phyloP scores from a whole-genome alignment of 2,329 filamentous ascomycete species.

The Alternaria sp. region DNA sequence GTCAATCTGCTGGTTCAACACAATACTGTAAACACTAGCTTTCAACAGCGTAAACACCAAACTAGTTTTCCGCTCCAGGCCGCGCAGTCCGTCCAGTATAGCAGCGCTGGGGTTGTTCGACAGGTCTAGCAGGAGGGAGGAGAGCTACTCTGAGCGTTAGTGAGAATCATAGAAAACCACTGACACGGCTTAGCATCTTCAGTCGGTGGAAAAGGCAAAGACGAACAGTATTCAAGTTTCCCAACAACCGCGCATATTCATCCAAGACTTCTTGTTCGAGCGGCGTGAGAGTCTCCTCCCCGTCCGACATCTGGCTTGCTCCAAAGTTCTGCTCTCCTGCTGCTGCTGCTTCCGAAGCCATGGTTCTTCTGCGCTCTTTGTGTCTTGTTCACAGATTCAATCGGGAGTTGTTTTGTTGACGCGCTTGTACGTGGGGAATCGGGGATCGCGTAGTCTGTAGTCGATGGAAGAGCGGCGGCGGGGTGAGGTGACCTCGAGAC shows the following conservation, averaged over 20 bases:
- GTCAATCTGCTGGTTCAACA: conserved; percentile 84
- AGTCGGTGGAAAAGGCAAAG: background rate
- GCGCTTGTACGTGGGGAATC: background rate
- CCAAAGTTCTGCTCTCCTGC: background rate
- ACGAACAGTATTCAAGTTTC: conserved; percentile 87
- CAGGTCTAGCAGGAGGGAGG: conserved; percentile 69
- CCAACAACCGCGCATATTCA: conserved; percentile 86
- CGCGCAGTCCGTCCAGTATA: conserved; percentile 84
- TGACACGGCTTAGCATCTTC: background rate
- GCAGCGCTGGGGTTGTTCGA: conserved; percentile 72
- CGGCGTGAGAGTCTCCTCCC: conserved; percentile 64
- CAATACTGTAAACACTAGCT: conserved; percentile 98
- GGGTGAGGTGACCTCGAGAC: background rate
- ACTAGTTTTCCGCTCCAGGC: conserved; percentile 92
- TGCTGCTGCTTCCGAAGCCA: conserved; percentile 23
- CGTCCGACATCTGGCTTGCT: conserved; percentile 5
- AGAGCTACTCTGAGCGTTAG: conserved; percentile 48
- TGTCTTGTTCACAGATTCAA: too few species aligned
- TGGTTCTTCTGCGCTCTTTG: conserved; percentile 6
- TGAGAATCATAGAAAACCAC: background rate
- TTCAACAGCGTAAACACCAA: conserved; percentile 95
- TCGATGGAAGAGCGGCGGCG: background rate
- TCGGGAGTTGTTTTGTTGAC: background rate
- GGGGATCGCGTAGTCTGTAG: too few species aligned
- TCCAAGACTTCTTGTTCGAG: conserved; percentile 94